Conservation (phyloP, 495 filamentous ascomycete genomes). For the Aspergillus egyptiacus region DNA sequence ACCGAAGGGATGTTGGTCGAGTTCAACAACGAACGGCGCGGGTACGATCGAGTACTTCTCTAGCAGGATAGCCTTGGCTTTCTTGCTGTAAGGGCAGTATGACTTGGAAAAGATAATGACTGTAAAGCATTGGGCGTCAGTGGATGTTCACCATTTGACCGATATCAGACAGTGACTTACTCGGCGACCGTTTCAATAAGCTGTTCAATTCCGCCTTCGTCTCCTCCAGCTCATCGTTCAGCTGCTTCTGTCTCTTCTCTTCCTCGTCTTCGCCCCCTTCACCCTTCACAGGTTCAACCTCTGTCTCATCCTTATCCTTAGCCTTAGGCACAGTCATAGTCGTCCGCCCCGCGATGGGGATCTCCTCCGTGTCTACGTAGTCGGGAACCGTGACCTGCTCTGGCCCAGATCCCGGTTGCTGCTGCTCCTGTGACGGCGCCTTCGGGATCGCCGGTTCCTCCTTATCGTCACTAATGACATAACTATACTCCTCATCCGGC, state of each 20-base stretch:
- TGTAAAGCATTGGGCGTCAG: conserved; percentile 23
- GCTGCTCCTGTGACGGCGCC: not conserved
- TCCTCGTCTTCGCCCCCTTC: conserved; percentile 14
- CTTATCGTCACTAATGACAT: conserved; percentile 39
- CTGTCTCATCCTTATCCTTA: conserved; percentile 29
- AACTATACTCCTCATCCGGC: conserved; percentile 25
- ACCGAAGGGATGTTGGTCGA: conserved; percentile 77
- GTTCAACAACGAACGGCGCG: conserved; percentile 79
- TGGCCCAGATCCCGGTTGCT: not conserved
- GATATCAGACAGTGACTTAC: conserved; percentile 44
- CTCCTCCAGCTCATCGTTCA: conserved; percentile 28
- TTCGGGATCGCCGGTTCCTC: conserved; percentile 38
- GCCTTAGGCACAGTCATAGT: conserved; percentile 47
- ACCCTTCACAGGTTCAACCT: not conserved
- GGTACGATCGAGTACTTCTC: conserved; percentile 78
- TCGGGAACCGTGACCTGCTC: conserved; percentile 8
- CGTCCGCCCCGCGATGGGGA: conserved; percentile 62
- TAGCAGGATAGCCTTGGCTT: conserved; percentile 77
- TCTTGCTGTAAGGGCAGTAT: conserved; percentile 78
- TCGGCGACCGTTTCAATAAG: conserved; percentile 75
- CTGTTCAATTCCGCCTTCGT: conserved; percentile 56
- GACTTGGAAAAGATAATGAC: conserved; percentile 95
- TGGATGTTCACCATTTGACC: not conserved
- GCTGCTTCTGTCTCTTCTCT: conserved; percentile 17
- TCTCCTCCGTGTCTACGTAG: conserved; percentile 36